These are phyloP conservation scores for Nymphaea thermarum DNA, from an alignment of 164 flowering plant species.

Conservation along the genomic window DNA sequence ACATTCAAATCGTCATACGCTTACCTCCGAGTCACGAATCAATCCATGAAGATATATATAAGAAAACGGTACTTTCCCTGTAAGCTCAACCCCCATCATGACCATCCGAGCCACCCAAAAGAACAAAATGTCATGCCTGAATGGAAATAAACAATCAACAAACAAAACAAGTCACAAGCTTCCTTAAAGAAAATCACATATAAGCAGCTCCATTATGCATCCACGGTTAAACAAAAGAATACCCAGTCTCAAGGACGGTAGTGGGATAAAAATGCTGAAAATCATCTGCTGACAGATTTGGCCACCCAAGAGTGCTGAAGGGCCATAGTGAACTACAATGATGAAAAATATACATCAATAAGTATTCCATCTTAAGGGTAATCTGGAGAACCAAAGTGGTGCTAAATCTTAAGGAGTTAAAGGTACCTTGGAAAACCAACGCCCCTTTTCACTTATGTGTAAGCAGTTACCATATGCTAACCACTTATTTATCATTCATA, in stretches of 20 bases:
- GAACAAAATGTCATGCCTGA: slow-evolving; percentile 96
- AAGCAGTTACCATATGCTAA: too few species aligned
- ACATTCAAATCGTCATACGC: slow-evolving; percentile 5
- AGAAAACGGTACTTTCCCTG: slow-evolving; percentile 77
- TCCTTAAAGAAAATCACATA: neutral
- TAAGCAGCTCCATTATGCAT: too few species aligned
- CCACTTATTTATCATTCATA: too few species aligned
- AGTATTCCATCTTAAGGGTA: neutral
- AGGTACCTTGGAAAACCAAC: too few species aligned
- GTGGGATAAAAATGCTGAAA: slow-evolving; percentile 72
- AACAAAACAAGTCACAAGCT: neutral
- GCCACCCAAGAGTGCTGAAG: slow-evolving; percentile 98
- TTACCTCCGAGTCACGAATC: slow-evolving; percentile 80
- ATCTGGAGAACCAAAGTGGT: too few species aligned
- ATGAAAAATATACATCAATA: neutral
- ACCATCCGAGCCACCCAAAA: slow-evolving; percentile 99
- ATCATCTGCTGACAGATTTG: slow-evolving; percentile 71
- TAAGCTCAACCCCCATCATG: slow-evolving; percentile 98
- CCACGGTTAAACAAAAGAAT: slow-evolving; percentile 4
- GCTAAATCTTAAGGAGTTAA: too few species aligned
- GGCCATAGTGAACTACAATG: slow-evolving; percentile 75
- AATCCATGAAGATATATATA: slow-evolving; percentile 86
- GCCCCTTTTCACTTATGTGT: too few species aligned
- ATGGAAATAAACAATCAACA: neutral
- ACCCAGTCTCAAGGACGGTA: slow-evolving; percentile 95